Percentiles rank a stretch among this genome's conserved stretches.
Evolutionary conservation across 495 filamentous ascomycete genomes (phyloP).

Genomic region (Annulohypoxylon moriforme): DNA sequence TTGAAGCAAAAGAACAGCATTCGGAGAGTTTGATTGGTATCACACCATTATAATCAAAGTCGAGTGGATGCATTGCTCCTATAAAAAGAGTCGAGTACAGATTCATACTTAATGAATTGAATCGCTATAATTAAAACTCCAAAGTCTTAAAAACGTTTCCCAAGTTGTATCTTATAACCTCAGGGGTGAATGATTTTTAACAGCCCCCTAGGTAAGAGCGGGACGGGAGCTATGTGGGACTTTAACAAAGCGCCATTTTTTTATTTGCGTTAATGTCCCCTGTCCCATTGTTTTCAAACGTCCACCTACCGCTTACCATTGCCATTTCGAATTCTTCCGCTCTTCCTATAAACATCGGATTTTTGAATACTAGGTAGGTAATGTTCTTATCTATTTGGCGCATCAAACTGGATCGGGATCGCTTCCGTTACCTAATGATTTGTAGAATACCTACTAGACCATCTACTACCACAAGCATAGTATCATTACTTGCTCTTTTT

Average conservation of each 20-base stretch:
- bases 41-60: too few species aligned
- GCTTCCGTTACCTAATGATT: constrained; percentile 14
- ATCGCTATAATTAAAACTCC: too few species aligned
- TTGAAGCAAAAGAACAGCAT: too few species aligned
- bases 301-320: too few species aligned
- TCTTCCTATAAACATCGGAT: background rate
- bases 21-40: too few species aligned
- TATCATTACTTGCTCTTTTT: constrained; percentile 13
- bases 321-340: too few species aligned
- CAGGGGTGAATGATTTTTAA: background rate
- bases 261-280: background rate
- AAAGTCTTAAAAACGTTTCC: too few species aligned
- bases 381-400: constrained; percentile 11
- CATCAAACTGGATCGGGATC: background rate
- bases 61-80: too few species aligned
- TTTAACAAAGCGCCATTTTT: background rate
- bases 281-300: background rate
- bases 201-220: background rate
- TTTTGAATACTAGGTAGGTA: too few species aligned
- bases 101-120: too few species aligned
- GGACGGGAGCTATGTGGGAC: constrained; percentile 7
- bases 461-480: background rate
- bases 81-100: too few species aligned
- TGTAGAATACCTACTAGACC: background rate
- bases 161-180: too few species aligned